Evolutionary conservation across 1,284 basidiomycete genomes (phyloP).

Genomic region (Acaromyces ingoldii): DNA sequence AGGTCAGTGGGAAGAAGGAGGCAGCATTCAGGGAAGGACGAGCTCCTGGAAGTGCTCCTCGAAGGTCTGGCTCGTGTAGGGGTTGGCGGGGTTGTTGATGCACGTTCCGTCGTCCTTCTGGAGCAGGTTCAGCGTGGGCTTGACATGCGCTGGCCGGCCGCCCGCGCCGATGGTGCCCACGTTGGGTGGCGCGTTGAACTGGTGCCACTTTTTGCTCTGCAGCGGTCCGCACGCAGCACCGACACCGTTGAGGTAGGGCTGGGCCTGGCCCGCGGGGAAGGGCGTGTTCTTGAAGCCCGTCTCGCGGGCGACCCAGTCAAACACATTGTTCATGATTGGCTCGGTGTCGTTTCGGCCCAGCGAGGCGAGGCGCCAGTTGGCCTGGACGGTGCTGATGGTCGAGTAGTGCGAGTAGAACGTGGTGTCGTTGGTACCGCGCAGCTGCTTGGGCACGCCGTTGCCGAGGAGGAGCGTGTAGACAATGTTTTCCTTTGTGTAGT

Average conservation of each 20-base stretch:
- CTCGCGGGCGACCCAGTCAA: conserved; percentile 54
- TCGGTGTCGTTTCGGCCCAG: conserved; percentile 35
- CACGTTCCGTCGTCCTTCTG: no score
- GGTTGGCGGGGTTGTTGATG: no score
- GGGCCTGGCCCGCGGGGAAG: neutral
- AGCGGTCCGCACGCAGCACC: neutral
- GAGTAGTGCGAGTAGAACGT: conserved; percentile 62
- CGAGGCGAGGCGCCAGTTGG: conserved; percentile 57
- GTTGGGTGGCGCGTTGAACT: conserved; percentile 1
- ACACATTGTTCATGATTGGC: conserved; percentile 57
- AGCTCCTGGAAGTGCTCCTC: no score
- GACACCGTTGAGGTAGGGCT: neutral
- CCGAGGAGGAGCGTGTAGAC: conserved; percentile 37
- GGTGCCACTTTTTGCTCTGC: neutral
- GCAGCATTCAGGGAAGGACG: no score
- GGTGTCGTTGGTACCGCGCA: conserved; percentile 24
- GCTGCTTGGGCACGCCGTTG: conserved; percentile 20
- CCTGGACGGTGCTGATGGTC: conserved; percentile 60
- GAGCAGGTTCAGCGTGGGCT: no score
- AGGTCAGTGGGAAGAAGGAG: no score
- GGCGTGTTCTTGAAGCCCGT: conserved; percentile 42
- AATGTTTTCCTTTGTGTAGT: conserved; percentile 48
- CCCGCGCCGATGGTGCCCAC: neutral
- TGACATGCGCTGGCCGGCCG: no score
- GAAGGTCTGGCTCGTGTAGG: no score